phyloP scores from a whole-genome alignment of 495 filamentous ascomycete species.

The Tuber indicum region DNA sequence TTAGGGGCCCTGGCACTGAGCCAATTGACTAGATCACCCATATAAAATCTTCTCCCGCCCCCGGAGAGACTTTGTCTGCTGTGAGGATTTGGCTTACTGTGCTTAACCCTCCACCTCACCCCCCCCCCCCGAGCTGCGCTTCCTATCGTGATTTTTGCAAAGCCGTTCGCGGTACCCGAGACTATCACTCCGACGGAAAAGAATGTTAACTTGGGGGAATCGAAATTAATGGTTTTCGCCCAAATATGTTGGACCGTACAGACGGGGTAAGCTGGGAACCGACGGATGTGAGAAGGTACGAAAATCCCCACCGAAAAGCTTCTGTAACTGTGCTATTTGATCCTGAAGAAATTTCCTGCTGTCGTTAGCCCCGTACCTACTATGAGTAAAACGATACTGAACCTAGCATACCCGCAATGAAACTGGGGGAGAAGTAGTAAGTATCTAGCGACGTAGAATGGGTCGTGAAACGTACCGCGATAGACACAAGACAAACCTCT shows the following conservation, averaged over 20 bases:
- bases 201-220: constrained; percentile 46
- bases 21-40: constrained; percentile 48
- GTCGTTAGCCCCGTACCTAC: not conserved
- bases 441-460: not conserved
- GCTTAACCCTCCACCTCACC: constrained; percentile 54
- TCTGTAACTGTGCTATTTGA: not conserved
- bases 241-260: constrained; percentile 53
- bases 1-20: constrained; percentile 53
- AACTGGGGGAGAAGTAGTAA: not conserved
- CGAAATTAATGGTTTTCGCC: constrained; percentile 53
- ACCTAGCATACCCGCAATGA: not conserved
- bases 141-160: constrained; percentile 52
- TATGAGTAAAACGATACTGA: too few species aligned
- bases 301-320: constrained; percentile 20
- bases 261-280: constrained; percentile 53
- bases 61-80: constrained; percentile 51
- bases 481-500: not conserved
- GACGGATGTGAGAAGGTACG: constrained; percentile 46
- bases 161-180: constrained; percentile 49
- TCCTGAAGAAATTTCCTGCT: not conserved
- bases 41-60: constrained; percentile 56
- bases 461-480: not conserved
- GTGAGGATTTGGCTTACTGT: constrained; percentile 52
- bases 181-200: constrained; percentile 55
- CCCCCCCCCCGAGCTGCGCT: constrained; percentile 52